These are phyloP conservation scores for Pestalotiopsis sp. DNA, from an alignment of 2,329 filamentous ascomycete genomes.

Conservation along the genomic window DNA sequence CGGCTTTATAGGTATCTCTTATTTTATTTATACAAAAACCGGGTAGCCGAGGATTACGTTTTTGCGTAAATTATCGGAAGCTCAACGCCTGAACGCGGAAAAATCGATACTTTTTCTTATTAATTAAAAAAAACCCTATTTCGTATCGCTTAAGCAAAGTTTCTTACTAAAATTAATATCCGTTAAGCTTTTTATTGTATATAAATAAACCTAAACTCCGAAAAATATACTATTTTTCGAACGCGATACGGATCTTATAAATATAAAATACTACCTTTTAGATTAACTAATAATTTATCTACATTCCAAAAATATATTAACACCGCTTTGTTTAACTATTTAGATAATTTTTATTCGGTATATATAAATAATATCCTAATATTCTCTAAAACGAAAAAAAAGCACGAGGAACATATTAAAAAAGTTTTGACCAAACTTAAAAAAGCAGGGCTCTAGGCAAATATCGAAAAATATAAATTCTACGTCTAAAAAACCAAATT, in stretches of 20 bases:
- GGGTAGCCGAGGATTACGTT: too few relatives aligned
- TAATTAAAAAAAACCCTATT: too few relatives aligned
- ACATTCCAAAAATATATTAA: constrained; percentile 14
- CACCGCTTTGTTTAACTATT: constrained; percentile 4
- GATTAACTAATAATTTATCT: neutral
- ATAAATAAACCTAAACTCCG: neutral
- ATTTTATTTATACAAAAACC: too few relatives aligned
- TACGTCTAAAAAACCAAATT: neutral
- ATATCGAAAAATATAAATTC: constrained; percentile 1
- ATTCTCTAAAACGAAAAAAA: neutral
- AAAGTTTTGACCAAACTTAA: neutral
- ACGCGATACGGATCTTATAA: constrained; percentile 10
- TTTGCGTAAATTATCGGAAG: too few relatives aligned
- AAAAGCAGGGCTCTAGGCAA: neutral
- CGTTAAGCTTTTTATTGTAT: constrained; percentile 10
- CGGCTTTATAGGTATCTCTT: too few relatives aligned
- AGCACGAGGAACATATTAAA: neutral
- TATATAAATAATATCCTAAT: constrained; percentile 16
- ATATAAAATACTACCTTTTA: constrained; percentile 11
- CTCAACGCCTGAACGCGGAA: too few relatives aligned
- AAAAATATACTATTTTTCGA: constrained; percentile 11
- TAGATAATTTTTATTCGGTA: constrained; percentile 9
- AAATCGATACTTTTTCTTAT: too few relatives aligned
- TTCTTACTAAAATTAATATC: constrained; percentile 1
- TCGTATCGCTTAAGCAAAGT: too few relatives aligned